Evolutionary conservation across 129 eudicot species (phyloP).

Genomic region (Arctium lappa): DNA sequence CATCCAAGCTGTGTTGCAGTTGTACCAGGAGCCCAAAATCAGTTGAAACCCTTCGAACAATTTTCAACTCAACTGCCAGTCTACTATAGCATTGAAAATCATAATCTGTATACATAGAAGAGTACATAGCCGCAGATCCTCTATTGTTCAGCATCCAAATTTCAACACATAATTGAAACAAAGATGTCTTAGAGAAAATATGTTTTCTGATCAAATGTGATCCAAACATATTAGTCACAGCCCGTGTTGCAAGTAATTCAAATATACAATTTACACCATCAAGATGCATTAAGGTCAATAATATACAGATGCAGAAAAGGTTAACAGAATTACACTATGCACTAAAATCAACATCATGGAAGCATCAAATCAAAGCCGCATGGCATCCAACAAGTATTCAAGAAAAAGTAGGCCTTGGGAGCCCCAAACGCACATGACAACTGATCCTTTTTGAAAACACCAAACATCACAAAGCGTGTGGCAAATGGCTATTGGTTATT

Average conservation of each 20-base stretch:
- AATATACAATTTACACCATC: no score
- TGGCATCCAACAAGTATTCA: background rate
- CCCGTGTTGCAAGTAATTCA: background rate
- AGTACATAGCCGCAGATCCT: background rate
- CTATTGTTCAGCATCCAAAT: background rate
- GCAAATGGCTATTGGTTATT: background rate
- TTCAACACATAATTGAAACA: background rate
- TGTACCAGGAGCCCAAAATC: background rate
- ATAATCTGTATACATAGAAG: background rate
- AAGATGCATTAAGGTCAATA: no score
- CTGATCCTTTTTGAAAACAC: background rate
- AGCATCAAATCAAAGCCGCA: slow-evolving; percentile 13
- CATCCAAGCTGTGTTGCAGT: background rate
- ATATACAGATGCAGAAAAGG: no score
- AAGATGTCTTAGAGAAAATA: background rate
- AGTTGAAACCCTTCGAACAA: background rate
- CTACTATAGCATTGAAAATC: background rate
- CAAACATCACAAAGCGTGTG: background rate
- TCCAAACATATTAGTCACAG: background rate
- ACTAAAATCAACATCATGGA: background rate
- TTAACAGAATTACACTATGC: background rate
- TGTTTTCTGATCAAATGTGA: background rate
- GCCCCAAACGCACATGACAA: slow-evolving; percentile 18
- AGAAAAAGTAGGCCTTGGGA: slow-evolving; percentile 3
- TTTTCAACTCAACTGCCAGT: background rate